phyloP scores from a whole-genome alignment of 371 early-diverging fungal species.

The Rhizomucor miehei region DNA sequence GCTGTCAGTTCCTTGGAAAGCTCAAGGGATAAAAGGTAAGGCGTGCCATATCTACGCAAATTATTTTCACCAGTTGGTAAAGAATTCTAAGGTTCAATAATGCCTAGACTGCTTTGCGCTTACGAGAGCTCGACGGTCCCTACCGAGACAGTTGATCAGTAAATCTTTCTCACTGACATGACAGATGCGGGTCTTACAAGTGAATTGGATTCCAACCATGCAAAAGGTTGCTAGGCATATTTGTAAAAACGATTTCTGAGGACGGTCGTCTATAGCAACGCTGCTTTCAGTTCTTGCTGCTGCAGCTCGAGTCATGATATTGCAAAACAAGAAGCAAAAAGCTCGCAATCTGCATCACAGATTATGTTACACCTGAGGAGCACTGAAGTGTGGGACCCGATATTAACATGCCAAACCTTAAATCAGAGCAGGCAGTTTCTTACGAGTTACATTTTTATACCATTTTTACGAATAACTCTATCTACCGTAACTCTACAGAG shows the following conservation, averaged over 20 bases:
- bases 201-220: conserved; percentile 60
- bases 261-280: not conserved
- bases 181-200: conserved; percentile 30
- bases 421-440: no score
- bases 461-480: not conserved
- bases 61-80: no score
- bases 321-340: not conserved
- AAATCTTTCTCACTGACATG: conserved; percentile 4
- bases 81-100: no score
- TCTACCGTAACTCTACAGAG: conserved; percentile 76
- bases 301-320: not conserved
- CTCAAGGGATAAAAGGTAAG: conserved; percentile 68
- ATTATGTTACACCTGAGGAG: no score
- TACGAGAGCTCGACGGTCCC: conserved; percentile 57
- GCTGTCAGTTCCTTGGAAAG: conserved; percentile 64
- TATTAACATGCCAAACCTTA: no score
- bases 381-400: no score
- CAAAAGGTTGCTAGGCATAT: conserved; percentile 37
- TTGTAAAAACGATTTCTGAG: conserved; percentile 7
- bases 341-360: no score
- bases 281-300: not conserved
- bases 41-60: conserved; percentile 63
- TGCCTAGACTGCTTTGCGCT: conserved; percentile 16
- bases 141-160: conserved; percentile 6
- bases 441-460: no score